Base-by-base conservation (phyloP, 2,329 filamentous ascomycete genomes). In the Arthrobotrys sphaeroides region DNA sequence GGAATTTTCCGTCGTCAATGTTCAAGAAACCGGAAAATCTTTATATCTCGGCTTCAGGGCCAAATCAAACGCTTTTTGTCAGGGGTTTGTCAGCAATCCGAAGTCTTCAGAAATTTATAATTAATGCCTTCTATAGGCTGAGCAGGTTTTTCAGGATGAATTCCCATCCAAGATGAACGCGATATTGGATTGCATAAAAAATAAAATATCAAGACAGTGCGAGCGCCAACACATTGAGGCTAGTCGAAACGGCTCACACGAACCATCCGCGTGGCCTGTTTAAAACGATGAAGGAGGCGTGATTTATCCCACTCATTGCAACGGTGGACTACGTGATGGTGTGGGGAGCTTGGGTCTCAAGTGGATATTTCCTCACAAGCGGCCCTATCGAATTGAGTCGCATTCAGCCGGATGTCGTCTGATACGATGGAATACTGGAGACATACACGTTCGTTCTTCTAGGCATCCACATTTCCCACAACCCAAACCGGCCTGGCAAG, bases 401-500 rank as follows among this genome's bases (percentile, higher is more conserved):
- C 64, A 75, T 75, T 75, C 72, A 75, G 72, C 72, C 72, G 72
- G 72, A 69, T 69, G 72, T 75, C 47, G 64, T 69, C 59, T 75
- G 57, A 75, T 75, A 69, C 49, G 64, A 65, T 69, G 59, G 59
- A 57, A 69, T 42, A 66, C 59, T 64, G 18, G 57, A 22, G 22
- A n/a, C 51, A 42, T 51, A 53, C 69, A 67, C 55, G 26, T 68
- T 74, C 55, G 55, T 38, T 62, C 55, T 64, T 69, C 64, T 75
- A 75, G 72, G 72, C 72, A 75, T 75, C 72, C 72, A 75, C 33
- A 75, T 75, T 75, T 75, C 64, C 72, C 64, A 74, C 61, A 68
- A 75, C 72, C 42, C 72, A 69, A 69, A 68, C 64, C 40, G 69
- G 64, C 72, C 57, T 64, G 62, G 22, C 57, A 57, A 62, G 51